Evolutionary conservation across 305 asterid genomes (phyloP), one percentile per base, ranked within the genome.

Genomic region (Rubia balearica): DNA sequence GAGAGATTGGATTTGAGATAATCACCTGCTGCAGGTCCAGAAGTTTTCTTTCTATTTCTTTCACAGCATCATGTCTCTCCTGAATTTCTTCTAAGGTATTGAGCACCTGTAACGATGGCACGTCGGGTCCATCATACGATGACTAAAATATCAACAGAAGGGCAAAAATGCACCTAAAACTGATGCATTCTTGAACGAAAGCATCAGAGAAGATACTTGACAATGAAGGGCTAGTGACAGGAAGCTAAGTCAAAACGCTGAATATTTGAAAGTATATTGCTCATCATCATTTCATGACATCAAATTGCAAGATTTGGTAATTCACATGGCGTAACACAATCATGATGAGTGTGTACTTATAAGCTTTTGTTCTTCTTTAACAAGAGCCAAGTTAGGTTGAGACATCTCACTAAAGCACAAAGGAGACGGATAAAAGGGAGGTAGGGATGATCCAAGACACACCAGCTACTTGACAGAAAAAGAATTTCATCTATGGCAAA

Each of bases 61-160:
- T 88, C 9, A 91, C 94, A 9, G 96, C 82, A 62, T 89, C 94
- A 48, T 89, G 98, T 79, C 96, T 85, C 83, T 91, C 96, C 68
- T 89, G 96, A 83, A 91, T 89, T 74, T 91, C 98, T 85, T 87
- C 98, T 64, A 89, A 65, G 36, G 94, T 85, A 77, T 81, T 83
- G 59, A 88, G 65, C 68, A 91, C 86, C 97, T 91, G 70, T 61
- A 74, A 45, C 40, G 67, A 76, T 42, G 45, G 63, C 53, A 13
- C 48, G 55, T 64, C 61, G 60, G 66, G 46, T 7, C 19, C 51
- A 69, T 36, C 70, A 49, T 41, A n/a, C 9, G 2, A 53, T 11
- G 22, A 14, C 46, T 12, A 27, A 36, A 41, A 13, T 27, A 8
- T 33, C 19, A 22, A 17, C 65, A 40, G 41, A 12, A 22, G 36